Evolutionary conservation across 768 basidiomycete species (phyloP).

Genomic region (Cystobasidiopsis lactophilus): DNA sequence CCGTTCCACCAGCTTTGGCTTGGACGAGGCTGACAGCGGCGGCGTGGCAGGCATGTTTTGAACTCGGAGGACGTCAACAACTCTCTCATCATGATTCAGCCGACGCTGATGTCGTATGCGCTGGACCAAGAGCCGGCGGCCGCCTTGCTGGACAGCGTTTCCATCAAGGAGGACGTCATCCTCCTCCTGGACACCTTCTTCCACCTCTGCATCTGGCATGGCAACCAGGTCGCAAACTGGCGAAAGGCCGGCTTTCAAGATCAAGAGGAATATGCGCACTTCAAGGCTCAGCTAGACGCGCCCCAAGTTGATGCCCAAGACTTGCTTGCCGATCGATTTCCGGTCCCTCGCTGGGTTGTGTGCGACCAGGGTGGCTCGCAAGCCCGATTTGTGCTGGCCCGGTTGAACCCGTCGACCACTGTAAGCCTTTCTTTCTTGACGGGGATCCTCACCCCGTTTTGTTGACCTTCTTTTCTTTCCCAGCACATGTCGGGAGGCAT

Average conservation of each 20-base stretch:
- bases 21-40: background rate
- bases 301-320: constrained; percentile 82
- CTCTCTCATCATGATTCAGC: constrained; percentile 98
- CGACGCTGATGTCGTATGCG: constrained; percentile 94
- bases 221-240: constrained; percentile 91
- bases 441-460: background rate
- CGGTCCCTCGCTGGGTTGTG: constrained; percentile 92
- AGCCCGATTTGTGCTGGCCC: constrained; percentile 89
- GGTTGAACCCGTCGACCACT: constrained; percentile 92
- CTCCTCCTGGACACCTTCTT: constrained; percentile 96
- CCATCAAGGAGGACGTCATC: constrained; percentile 90
- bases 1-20: background rate
- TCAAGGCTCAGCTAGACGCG: constrained; percentile 72
- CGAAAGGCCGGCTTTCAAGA: constrained; percentile 95
- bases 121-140: constrained; percentile 81
- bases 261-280: constrained; percentile 95
- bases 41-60: constrained; percentile 50
- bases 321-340: constrained; percentile 80
- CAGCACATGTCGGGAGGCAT: constrained; percentile 59
- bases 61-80: constrained; percentile 98
- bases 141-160: constrained; percentile 86
- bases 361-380: constrained; percentile 95
- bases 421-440: background rate
- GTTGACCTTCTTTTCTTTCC: background rate
- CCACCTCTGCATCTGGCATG: constrained; percentile 99